These are phyloP conservation scores for Syzygium oleosum DNA, from an alignment of 345 rosid species.

Conservation along the genomic window DNA sequence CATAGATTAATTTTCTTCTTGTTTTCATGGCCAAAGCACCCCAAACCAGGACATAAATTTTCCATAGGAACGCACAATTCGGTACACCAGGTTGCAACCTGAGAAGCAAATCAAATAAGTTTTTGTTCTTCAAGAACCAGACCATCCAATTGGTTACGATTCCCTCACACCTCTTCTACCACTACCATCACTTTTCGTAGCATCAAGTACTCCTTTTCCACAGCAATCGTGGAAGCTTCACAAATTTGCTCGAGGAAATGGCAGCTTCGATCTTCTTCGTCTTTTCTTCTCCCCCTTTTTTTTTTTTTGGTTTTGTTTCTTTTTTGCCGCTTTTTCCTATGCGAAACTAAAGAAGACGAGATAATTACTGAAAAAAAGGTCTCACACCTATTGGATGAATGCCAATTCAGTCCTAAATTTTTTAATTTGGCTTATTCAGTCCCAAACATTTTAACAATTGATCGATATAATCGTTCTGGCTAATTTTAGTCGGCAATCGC, in stretches of 20 bases:
- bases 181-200: not conserved
- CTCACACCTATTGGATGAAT: not conserved
- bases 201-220: not conserved
- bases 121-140: no score
- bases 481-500: not conserved
- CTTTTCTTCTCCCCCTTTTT: not conserved
- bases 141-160: not conserved
- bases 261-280: not conserved
- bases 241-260: not conserved
- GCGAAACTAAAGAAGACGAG: not conserved
- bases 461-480: fast-evolving
- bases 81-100: not conserved
- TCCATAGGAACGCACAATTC: not conserved
- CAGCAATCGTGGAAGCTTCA: not conserved
- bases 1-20: not conserved
- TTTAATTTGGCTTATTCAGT: not conserved
- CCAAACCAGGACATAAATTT: not conserved
- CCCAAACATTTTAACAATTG: not conserved
- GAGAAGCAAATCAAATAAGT: not conserved
- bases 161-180: not conserved
- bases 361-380: not conserved
- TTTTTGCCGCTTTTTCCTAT: not conserved
- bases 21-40: not conserved
- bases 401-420: not conserved
- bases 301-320: not conserved